These are phyloP conservation scores for Wolfiporia cocos DNA, from an alignment of 1,284 basidiomycete species.

Conservation along the genomic window DNA sequence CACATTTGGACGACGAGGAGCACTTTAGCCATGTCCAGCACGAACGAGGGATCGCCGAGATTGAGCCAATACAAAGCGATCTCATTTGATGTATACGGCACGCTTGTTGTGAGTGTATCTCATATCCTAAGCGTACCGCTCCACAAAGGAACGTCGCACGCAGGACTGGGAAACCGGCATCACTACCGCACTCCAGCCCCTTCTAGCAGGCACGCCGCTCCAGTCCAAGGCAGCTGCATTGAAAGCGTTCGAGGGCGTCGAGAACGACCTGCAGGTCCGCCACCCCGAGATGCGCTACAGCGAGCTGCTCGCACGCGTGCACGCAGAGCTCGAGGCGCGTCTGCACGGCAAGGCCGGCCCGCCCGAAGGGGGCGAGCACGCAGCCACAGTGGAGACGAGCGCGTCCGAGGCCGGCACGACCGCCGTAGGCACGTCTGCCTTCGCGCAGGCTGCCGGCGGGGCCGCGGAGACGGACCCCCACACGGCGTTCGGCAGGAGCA, in stretches of 20 bases:
- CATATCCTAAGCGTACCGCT: neutral
- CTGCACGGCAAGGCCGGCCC: constrained; percentile 16
- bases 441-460: constrained; percentile 1
- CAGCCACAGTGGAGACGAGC: neutral
- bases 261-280: constrained; percentile 50
- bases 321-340: constrained; percentile 34
- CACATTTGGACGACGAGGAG: too few relatives aligned
- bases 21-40: too few relatives aligned
- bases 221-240: constrained; percentile 40
- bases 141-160: too few relatives aligned
- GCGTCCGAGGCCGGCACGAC: constrained; percentile 6
- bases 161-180: constrained; percentile 74
- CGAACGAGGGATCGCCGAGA: too few relatives aligned
- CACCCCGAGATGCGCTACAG: constrained; percentile 55
- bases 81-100: constrained; percentile 60
- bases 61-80: constrained; percentile 23
- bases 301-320: constrained; percentile 48
- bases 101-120: constrained; percentile 39
- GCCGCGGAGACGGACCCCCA: constrained; percentile 8
- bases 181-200: constrained; percentile 42
- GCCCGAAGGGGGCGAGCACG: constrained; percentile 5
- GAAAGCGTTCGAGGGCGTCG: constrained; percentile 44
- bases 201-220: constrained; percentile 44
- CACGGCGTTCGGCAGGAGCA: constrained; percentile 48
- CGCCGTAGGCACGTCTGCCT: constrained; percentile 12